phyloP scores from a whole-genome alignment of 441 rosid species.

The Metrosideros polymorpha region DNA sequence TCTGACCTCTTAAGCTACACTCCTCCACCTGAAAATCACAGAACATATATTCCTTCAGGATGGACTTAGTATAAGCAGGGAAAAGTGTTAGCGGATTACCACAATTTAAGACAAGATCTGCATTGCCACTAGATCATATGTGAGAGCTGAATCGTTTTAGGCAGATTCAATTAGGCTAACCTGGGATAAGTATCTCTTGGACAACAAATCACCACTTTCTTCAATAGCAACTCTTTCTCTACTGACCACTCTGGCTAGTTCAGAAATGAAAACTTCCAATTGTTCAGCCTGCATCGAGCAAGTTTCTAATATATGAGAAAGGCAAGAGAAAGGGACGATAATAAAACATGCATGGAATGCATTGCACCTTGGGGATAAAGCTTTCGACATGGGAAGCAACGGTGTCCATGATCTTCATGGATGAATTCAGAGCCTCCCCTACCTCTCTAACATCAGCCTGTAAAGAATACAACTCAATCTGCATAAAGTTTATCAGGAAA shows the following conservation, averaged over 20 bases:
- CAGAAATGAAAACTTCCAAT: slow-evolving; percentile 44
- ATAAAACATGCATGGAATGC: not conserved
- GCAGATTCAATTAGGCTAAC: slow-evolving; percentile 18
- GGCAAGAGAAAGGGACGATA: not conserved
- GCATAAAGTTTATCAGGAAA: not conserved
- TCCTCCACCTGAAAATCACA: slow-evolving; percentile 41
- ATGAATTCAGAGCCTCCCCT: slow-evolving; percentile 42
- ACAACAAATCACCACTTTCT: slow-evolving; percentile 52
- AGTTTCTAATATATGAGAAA: not conserved
- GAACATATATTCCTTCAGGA: not conserved
- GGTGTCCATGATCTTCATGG: slow-evolving; percentile 46
- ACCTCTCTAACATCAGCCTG: slow-evolving; percentile 55
- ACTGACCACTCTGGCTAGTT: slow-evolving; percentile 53
- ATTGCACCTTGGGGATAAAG: slow-evolving; percentile 48
- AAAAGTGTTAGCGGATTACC: not conserved
- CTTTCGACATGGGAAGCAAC: slow-evolving; percentile 29
- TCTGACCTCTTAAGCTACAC: slow-evolving; percentile 43
- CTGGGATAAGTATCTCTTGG: slow-evolving; percentile 35
- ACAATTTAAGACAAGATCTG: not conserved
- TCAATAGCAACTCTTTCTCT: slow-evolving; percentile 44
- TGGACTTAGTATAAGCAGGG: not conserved
- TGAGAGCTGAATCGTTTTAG: not conserved
- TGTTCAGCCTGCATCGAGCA: slow-evolving; percentile 47
- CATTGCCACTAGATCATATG: not conserved
- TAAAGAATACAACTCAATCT: not conserved